Conservation (phyloP, 2,329 filamentous ascomycete genomes). For the Aureobasidium melanogenum region DNA sequence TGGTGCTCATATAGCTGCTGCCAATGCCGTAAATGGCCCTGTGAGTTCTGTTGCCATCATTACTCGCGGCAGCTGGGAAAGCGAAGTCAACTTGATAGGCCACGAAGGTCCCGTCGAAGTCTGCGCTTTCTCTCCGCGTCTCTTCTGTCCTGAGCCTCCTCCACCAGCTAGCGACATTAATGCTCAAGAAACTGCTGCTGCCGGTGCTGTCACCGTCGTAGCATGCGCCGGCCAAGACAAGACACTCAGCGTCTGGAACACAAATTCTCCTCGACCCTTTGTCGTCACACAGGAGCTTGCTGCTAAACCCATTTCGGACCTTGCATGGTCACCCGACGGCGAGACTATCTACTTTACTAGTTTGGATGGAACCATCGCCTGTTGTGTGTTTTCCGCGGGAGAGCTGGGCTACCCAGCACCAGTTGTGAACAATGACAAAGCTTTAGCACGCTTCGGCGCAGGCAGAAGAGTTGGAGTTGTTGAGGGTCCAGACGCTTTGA, state of each 20-base stretch:
- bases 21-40: constrained; percentile 93
- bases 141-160: constrained; percentile 67
- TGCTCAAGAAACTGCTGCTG: constrained; percentile 30
- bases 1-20: constrained; percentile 91
- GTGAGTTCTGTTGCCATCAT: constrained; percentile 97
- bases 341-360: constrained; percentile 78
- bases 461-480: constrained; percentile 84
- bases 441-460: constrained; percentile 83
- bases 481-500: constrained; percentile 81
- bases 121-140: constrained; percentile 86
- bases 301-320: constrained; percentile 84
- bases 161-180: constrained; percentile 41
- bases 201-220: constrained; percentile 74
- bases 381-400: constrained; percentile 70
- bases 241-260: constrained; percentile 94
- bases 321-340: constrained; percentile 90
- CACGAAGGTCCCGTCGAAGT: constrained; percentile 97
- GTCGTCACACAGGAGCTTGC: constrained; percentile 84
- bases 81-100: constrained; percentile 93
- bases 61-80: constrained; percentile 84
- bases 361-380: constrained; percentile 80
- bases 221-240: constrained; percentile 96
- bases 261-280: constrained; percentile 82
- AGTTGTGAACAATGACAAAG: constrained; percentile 82
- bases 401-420: constrained; percentile 86